A percentile compares a stretch with the other conserved stretches of the same genome.
These are phyloP conservation scores for Mallotus nudiflorus DNA, from an alignment of 345 rosid genomes.

Conservation along the genomic window DNA sequence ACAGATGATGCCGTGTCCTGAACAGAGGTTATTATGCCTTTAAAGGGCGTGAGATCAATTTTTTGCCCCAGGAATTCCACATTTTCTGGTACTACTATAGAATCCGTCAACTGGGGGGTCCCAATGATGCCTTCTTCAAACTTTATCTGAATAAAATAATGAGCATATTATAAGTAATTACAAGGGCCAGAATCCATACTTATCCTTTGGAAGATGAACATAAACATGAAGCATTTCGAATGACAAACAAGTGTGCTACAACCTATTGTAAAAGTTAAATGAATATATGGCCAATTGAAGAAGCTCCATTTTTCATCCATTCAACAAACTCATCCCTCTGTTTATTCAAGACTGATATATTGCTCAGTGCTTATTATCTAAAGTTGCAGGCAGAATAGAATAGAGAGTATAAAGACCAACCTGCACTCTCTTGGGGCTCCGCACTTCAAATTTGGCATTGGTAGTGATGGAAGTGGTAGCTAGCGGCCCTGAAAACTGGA, in stretches of 20 bases:
- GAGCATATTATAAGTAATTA: neutral
- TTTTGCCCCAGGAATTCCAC: constrained; percentile 85
- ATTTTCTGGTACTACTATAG: constrained; percentile 73
- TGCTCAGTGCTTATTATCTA: neutral
- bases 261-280: neutral
- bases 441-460: constrained; percentile 86
- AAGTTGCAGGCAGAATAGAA: neutral
- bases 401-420: constrained; percentile 24
- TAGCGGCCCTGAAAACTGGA: constrained; percentile 71
- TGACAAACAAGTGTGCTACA: neutral
- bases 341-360: neutral
- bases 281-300: neutral
- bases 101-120: constrained; percentile 89
- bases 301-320: neutral
- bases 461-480: constrained; percentile 79
- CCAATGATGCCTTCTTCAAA: constrained; percentile 90
- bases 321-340: neutral
- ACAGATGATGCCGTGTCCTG: constrained; percentile 87
- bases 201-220: neutral
- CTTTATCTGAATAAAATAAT: constrained; percentile 55
- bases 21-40: constrained; percentile 67
- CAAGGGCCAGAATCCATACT: neutral
- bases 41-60: constrained; percentile 67
- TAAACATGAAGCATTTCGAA: neutral
- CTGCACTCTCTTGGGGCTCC: constrained; percentile 92